These are phyloP conservation scores for Buddleja alternifolia DNA, from an alignment of 257 asterid genomes.

Conservation along the genomic window DNA sequence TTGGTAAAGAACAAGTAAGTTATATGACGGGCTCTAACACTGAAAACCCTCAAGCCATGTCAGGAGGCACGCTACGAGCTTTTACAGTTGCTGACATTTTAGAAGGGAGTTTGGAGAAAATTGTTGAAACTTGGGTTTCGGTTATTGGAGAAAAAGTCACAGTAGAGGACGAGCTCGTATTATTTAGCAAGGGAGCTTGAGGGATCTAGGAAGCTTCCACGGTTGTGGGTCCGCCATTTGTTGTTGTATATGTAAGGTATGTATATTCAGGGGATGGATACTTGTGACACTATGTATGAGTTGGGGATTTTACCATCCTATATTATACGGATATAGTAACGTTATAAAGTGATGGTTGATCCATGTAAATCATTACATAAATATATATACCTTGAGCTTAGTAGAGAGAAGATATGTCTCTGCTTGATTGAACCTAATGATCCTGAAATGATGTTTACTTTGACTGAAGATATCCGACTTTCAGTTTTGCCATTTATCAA, in stretches of 20 bases:
- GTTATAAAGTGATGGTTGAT: no score
- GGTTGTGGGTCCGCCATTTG: not conserved
- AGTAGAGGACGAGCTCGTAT: conserved; percentile 53
- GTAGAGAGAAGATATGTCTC: no score
- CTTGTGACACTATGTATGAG: not conserved
- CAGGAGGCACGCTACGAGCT: conserved; percentile 68
- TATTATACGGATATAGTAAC: no score
- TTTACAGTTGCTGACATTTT: conserved; percentile 68
- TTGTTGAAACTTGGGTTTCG: conserved; percentile 87
- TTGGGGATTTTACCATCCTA: not conserved
- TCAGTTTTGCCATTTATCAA: no score
- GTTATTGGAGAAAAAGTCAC: conserved; percentile 50
- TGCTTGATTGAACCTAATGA: no score
- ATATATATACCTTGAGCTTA: no score
- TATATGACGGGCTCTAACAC: conserved; percentile 15
- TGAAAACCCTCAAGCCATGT: conserved; percentile 25
- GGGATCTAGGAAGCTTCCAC: not conserved
- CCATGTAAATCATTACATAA: no score
- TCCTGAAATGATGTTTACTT: no score
- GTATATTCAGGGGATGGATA: conserved; percentile 6
- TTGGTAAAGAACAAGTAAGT: conserved; percentile 36
- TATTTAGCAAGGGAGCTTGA: conserved; percentile 41
- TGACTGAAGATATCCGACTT: no score
- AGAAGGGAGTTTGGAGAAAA: conserved; percentile 58
- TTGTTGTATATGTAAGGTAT: not conserved